Conservation (phyloP, 192 early-diverging fungal species). For the Linnemannia elongata region DNA sequence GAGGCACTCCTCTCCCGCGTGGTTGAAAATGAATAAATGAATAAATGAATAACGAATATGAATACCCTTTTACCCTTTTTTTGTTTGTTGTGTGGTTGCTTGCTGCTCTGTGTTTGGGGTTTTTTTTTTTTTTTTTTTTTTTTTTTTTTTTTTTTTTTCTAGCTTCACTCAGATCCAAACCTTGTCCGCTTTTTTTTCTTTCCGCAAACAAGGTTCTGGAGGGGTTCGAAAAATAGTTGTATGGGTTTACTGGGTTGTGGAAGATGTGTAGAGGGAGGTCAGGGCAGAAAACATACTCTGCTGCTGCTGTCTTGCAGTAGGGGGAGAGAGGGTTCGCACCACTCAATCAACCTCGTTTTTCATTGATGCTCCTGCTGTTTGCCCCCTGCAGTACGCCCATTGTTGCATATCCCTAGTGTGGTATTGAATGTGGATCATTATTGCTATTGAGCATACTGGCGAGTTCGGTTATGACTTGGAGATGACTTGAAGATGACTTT, state of each 20-base stretch:
- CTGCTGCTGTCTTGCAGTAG: not conserved
- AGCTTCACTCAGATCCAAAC: not conserved
- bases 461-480: not conserved
- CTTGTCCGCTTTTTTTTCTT: not conserved
- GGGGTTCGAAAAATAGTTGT: not conserved
- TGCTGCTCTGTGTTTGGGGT: not conserved
- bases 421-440: not conserved
- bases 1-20: not conserved
- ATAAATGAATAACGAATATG: not conserved
- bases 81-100: conserved; percentile 6
- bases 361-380: not conserved
- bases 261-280: no score
- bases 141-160: not conserved
- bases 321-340: conserved; percentile 16
- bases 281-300: not conserved
- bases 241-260: not conserved
- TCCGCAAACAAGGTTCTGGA: conserved; percentile 4
- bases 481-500: not conserved
- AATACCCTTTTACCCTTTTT: no score
- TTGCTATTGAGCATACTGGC: no score
- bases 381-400: not conserved
- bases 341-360: conserved; percentile 33
- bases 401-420: not conserved
- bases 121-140: not conserved
- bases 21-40: conserved; percentile 4